phyloP scores from a whole-genome alignment of 2,329 filamentous ascomycete genomes.

The Trichothecium sympodiale region DNA sequence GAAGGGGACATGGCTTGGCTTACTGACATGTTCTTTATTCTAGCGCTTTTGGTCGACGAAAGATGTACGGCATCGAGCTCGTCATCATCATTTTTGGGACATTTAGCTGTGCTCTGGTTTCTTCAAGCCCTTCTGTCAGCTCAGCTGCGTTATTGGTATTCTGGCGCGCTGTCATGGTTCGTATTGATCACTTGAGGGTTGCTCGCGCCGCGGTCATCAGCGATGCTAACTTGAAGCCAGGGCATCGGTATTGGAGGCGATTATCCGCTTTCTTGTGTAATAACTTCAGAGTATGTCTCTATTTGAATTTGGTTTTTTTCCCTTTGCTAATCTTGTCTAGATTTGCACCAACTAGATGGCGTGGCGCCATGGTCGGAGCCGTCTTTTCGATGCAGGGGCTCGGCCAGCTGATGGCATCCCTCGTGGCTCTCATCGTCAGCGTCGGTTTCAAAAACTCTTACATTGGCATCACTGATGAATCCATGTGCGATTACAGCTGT shows the following conservation, averaged over 20 bases:
- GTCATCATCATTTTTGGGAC: conserved; percentile 63
- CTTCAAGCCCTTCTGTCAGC: conserved; percentile 48
- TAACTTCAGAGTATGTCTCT: conserved; percentile 55
- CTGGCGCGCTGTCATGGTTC: conserved; percentile 63
- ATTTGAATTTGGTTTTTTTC: not conserved
- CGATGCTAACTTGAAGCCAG: too few relatives aligned
- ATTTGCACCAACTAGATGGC: conserved; percentile 72
- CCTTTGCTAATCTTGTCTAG: conserved; percentile 21
- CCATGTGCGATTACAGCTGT: conserved; percentile 49
- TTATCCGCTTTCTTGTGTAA: conserved; percentile 70
- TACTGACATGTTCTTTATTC: not conserved
- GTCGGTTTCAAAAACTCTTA: conserved; percentile 48
- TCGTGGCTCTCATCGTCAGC: conserved; percentile 60
- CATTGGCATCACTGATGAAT: conserved; percentile 25
- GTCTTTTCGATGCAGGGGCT: conserved; percentile 81
- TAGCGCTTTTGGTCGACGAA: conserved; percentile 57
- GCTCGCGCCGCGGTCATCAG: not conserved
- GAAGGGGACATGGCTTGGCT: not conserved
- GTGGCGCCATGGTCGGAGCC: conserved; percentile 72
- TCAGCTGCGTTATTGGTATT: conserved; percentile 55
- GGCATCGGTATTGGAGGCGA: conserved; percentile 72
- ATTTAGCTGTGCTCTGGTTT: conserved; percentile 53
- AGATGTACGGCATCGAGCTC: conserved; percentile 73
- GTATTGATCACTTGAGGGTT: conserved; percentile 4
- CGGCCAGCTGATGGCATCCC: conserved; percentile 62